These are phyloP conservation scores for Suillus paluster DNA, from an alignment of 768 basidiomycete genomes.

Conservation along the genomic window DNA sequence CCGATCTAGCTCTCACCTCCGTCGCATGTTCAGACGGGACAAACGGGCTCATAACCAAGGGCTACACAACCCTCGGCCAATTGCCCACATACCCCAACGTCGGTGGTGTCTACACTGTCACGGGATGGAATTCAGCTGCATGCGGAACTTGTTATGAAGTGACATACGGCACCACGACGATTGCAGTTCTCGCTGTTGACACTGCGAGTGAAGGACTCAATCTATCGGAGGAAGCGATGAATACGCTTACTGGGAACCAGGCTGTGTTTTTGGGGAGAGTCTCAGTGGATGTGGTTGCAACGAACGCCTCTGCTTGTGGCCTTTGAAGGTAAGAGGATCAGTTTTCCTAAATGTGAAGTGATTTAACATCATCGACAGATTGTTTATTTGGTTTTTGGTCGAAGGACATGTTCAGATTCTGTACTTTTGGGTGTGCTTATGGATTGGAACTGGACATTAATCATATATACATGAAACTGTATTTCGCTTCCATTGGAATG, in stretches of 20 bases:
- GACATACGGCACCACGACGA: constrained; percentile 25
- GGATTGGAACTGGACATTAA: not conserved
- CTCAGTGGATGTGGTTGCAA: constrained; percentile 48
- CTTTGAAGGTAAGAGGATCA: constrained; percentile 5
- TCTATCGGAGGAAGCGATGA: constrained; percentile 57
- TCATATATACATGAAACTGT: not conserved
- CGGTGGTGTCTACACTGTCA: constrained; percentile 38
- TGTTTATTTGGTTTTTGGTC: not conserved
- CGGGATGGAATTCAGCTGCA: constrained; percentile 29
- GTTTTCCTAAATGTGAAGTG: not conserved
- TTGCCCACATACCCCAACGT: constrained; percentile 37
- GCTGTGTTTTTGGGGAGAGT: constrained; percentile 54
- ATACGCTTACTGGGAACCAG: constrained; percentile 51
- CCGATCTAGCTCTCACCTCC: constrained; percentile 16
- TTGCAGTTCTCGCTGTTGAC: constrained; percentile 36
- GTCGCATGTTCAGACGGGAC: constrained; percentile 39
- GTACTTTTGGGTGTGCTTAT: not conserved
- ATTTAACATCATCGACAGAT: not conserved
- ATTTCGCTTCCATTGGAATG: not conserved
- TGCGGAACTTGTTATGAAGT: constrained; percentile 41
- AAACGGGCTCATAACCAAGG: constrained; percentile 34
- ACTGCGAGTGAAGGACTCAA: constrained; percentile 43
- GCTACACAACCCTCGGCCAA: constrained; percentile 37
- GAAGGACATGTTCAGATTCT: no score
- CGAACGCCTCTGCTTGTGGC: constrained; percentile 55